Percentiles rank a stretch among this genome's conserved stretches.
These are phyloP conservation scores for Blastobotrys illinoisensis DNA, from an alignment of 1,139 yeast genomes.

Conservation along the genomic window DNA sequence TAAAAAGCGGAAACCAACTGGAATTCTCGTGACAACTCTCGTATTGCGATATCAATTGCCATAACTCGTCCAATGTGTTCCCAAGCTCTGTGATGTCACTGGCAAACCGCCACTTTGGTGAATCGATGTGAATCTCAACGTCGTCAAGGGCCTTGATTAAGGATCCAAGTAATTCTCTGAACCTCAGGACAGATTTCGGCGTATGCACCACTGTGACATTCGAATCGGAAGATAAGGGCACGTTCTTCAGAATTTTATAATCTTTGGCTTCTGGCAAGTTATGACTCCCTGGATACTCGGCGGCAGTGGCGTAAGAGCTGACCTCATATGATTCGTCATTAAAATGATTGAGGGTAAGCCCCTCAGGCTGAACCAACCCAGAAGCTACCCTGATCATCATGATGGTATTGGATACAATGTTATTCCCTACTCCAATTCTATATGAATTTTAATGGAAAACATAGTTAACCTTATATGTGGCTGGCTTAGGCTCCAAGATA, in stretches of 20 bases:
- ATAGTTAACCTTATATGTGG: not conserved
- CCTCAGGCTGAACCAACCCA: not conserved
- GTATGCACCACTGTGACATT: not conserved
- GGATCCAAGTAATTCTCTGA: not conserved
- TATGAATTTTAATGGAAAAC: not conserved
- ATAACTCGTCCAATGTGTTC: not conserved
- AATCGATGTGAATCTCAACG: not conserved
- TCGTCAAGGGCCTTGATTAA: not conserved
- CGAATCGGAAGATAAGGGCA: not conserved
- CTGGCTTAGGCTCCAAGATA: constrained; percentile 17
- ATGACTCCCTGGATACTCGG: not conserved
- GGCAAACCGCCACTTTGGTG: not conserved
- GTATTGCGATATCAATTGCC: not conserved
- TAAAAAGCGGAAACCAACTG: not conserved
- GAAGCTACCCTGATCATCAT: not conserved
- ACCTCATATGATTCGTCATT: not conserved
- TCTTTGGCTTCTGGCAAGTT: not conserved
- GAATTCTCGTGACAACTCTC: not conserved
- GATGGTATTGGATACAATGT: not conserved
- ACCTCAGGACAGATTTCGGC: not conserved
- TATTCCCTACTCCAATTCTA: not conserved
- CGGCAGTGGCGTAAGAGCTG: not conserved
- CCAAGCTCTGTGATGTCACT: not conserved
- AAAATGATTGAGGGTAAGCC: not conserved
- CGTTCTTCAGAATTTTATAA: not conserved